Conservation (phyloP, 805 yeast species). For the Lipomyces orientalis region DNA sequence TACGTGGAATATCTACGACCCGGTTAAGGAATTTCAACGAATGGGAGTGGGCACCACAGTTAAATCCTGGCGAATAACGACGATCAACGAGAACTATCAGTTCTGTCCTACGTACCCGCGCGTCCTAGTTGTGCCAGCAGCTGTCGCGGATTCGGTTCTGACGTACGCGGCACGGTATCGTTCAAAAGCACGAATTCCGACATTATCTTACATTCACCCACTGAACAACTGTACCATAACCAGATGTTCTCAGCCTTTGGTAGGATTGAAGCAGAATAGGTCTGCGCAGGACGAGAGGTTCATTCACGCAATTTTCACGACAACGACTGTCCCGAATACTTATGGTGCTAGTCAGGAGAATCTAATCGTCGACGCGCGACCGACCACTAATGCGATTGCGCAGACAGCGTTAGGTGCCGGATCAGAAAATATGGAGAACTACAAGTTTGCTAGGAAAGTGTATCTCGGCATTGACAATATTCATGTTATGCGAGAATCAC, state of each 20-base stretch:
- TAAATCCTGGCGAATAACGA: conserved; percentile 70
- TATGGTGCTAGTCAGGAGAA: conserved; percentile 54
- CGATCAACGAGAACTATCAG: conserved; percentile 58
- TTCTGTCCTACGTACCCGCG: conserved; percentile 80
- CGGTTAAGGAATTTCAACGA: conserved; percentile 68
- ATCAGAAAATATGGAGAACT: conserved; percentile 88
- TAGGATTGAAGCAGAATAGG: conserved; percentile 84
- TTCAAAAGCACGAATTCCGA: conserved; percentile 85
- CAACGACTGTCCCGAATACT: conserved; percentile 52
- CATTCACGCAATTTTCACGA: conserved; percentile 71
- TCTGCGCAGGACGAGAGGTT: conserved; percentile 91
- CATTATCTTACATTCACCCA: conserved; percentile 73
- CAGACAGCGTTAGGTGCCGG: conserved; percentile 99
- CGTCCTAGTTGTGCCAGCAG: conserved; percentile 68
- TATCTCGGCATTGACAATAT: conserved; percentile 93
- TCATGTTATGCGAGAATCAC: conserved; percentile 90
- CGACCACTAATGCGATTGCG: conserved; percentile 92
- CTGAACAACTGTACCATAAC: conserved; percentile 70
- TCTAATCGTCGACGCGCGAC: conserved; percentile 88
- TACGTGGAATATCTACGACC: conserved; percentile 77
- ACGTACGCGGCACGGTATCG: conserved; percentile 84
- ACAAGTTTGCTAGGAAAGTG: conserved; percentile 69
- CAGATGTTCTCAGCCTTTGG: conserved; percentile 90
- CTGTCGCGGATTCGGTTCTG: conserved; percentile 79
- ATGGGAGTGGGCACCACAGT: conserved; percentile 58